Base-by-base conservation (phyloP, 805 yeast species). In the Metschnikowia corniflorae region DNA sequence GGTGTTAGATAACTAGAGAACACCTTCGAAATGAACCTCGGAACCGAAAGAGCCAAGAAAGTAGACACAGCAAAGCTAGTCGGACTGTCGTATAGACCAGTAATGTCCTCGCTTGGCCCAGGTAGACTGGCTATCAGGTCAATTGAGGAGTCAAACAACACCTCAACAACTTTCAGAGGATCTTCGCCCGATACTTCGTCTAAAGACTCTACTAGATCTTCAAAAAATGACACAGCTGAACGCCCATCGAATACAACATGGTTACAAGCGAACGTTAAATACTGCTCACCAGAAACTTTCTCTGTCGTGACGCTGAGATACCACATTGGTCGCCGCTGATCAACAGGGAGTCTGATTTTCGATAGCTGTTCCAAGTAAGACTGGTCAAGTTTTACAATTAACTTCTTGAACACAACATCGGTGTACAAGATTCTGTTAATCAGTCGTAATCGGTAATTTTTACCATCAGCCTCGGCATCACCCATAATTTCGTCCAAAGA, bases 201-300 rank as follows among this genome's bases (percentile, higher is more conserved):
- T 7, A 31, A 5, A 3, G 23, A 36, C 14, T 23, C 20, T 10
- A 36, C 35, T 25, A 47, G 29, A 28, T 47, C 51, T 15, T 30
- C 36, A 17, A 40, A 21, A 17, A 46, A 40, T 24, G 38, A 26
- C 16, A 35, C 40, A 1, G 32, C 48, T 10, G 48, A 36, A 2
- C 31, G 31, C 10, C 51, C 51, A 24, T 47, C 51, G 23, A 47
- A 39, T 6, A 41, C 20, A 16, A 39, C 25, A 19, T 47, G 51
- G 21, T 46, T 46, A 33, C 34, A 37, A 7, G 39, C 31, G 12
- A 47, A 43, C 5, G 37, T 29, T 21, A 47, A 16, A 29, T 39
- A 39, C 21, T 42, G 39, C 6, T 20, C 8, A 3, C 40, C 37
- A 4, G 38, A 9, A 7, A 16, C 3, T 9, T 9, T 8, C 19